These are phyloP conservation scores for Neurospora discreta DNA, from an alignment of 495 filamentous ascomycete genomes.

Conservation along the genomic window DNA sequence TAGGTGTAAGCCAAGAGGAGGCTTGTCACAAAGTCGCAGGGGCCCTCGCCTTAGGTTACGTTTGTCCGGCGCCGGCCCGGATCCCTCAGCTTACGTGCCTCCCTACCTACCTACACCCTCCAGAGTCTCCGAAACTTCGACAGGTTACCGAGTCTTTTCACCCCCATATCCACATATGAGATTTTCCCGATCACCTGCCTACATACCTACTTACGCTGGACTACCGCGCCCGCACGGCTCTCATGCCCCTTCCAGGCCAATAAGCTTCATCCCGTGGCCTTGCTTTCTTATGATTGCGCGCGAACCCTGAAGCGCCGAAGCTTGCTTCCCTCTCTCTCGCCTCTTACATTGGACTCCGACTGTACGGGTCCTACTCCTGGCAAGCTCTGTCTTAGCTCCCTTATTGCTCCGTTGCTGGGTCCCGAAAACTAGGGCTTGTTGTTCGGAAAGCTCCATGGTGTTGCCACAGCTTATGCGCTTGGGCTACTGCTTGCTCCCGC, in stretches of 20 bases:
- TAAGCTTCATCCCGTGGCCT: conserved; percentile 6
- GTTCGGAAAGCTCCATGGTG: conserved; percentile 13
- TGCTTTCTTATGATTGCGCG: conserved; percentile 2
- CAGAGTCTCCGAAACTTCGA: neutral
- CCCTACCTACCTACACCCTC: neutral
- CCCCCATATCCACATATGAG: neutral
- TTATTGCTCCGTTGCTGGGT: neutral
- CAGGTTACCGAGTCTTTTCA: neutral
- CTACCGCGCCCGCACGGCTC: neutral
- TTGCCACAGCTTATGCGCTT: conserved; percentile 13
- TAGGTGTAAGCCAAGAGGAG: neutral
- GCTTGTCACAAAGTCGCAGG: neutral
- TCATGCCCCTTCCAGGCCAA: conserved; percentile 8
- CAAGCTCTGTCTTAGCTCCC: neutral
- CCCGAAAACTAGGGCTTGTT: neutral
- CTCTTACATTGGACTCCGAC: neutral
- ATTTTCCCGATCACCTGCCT: neutral
- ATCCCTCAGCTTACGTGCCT: neutral
- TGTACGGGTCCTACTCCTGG: conserved; percentile 2
- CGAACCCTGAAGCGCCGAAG: conserved; percentile 1
- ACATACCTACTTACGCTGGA: neutral
- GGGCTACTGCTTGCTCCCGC: conserved; percentile 10
- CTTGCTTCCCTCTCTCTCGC: conserved; percentile 1
- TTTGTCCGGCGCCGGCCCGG: neutral
- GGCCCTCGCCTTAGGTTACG: neutral